A percentile compares a stretch with the other conserved stretches of the same genome.
Conservation (phyloP, 441 rosid genomes). For the Croton laevigatus region DNA sequence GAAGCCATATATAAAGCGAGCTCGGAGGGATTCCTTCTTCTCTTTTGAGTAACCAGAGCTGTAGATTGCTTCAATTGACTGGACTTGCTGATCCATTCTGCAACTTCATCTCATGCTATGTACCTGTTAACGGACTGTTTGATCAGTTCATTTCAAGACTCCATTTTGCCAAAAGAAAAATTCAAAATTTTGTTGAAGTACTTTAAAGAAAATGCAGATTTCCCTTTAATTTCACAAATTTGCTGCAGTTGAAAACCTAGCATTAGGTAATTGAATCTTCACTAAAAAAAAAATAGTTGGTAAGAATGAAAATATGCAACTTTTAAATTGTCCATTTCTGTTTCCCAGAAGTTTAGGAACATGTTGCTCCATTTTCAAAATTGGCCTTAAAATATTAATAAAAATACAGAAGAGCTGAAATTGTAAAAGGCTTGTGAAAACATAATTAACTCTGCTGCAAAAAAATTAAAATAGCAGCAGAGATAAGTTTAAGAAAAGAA, state of each 20-base stretch:
- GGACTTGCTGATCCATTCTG: conserved; percentile 37
- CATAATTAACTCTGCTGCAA: no score
- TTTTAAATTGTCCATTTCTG: background rate
- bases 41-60: conserved; percentile 38
- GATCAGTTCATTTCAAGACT: background rate
- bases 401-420: no score
- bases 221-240: background rate
- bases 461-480: no score
- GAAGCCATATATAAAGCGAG: conserved; percentile 66
- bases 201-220: background rate
- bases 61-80: conserved; percentile 24
- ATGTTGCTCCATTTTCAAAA: background rate
- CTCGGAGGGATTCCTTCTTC: conserved; percentile 48
- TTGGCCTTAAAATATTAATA: background rate
- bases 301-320: background rate
- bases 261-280: background rate
- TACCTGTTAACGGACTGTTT: background rate
- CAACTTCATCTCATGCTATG: conserved; percentile 1
- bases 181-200: background rate
- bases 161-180: background rate
- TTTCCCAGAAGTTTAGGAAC: background rate
- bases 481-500: no score
- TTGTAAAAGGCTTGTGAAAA: no score
- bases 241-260: background rate
- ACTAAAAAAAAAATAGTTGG: background rate